A percentile compares a stretch with the other conserved stretches of the same genome.
Evolutionary conservation across 495 filamentous ascomycete genomes (phyloP).

Genomic region (Penicillium mononematosum): DNA sequence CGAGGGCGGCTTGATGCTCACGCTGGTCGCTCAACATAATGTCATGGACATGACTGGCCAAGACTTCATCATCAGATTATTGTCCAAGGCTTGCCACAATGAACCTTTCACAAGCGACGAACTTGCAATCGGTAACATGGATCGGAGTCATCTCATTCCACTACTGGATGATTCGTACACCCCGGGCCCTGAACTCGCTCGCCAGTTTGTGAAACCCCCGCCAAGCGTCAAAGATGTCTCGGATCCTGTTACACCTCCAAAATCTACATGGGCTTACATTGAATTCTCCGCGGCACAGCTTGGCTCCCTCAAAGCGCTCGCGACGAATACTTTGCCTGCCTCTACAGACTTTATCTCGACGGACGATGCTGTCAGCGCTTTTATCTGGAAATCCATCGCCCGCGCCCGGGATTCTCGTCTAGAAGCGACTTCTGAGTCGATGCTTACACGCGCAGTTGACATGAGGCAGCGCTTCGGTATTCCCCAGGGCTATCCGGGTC

Average conservation of each 20-base stretch:
- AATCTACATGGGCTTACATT: slow-evolving; percentile 46
- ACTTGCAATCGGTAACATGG: slow-evolving; percentile 44
- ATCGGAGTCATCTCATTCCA: slow-evolving; percentile 41
- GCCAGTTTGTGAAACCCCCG: slow-evolving; percentile 31
- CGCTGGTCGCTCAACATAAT: slow-evolving; percentile 48
- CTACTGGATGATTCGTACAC: slow-evolving; percentile 37
- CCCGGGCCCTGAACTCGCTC: slow-evolving; percentile 30
- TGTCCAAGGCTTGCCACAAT: slow-evolving; percentile 53
- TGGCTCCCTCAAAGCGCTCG: slow-evolving; percentile 40
- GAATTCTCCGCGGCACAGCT: slow-evolving; percentile 35
- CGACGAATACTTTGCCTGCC: slow-evolving; percentile 28
- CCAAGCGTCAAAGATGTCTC: slow-evolving; percentile 6
- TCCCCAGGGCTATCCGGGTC: slow-evolving; percentile 44
- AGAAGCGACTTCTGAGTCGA: slow-evolving; percentile 23
- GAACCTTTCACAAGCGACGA: slow-evolving; percentile 48
- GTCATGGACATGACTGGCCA: slow-evolving; percentile 56
- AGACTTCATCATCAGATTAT: slow-evolving; percentile 45
- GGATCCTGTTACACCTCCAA: slow-evolving; percentile 17
- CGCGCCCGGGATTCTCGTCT: slow-evolving; percentile 45
- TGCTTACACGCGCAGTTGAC: slow-evolving; percentile 54
- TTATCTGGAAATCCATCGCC: slow-evolving; percentile 53
- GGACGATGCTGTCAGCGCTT: slow-evolving; percentile 54
- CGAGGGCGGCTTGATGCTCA: slow-evolving; percentile 47
- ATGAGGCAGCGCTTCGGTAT: slow-evolving; percentile 45
- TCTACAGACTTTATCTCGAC: slow-evolving; percentile 42